Base-by-base conservation (phyloP, 192 early-diverging fungal genomes). In the Gonapodya prolifera region DNA sequence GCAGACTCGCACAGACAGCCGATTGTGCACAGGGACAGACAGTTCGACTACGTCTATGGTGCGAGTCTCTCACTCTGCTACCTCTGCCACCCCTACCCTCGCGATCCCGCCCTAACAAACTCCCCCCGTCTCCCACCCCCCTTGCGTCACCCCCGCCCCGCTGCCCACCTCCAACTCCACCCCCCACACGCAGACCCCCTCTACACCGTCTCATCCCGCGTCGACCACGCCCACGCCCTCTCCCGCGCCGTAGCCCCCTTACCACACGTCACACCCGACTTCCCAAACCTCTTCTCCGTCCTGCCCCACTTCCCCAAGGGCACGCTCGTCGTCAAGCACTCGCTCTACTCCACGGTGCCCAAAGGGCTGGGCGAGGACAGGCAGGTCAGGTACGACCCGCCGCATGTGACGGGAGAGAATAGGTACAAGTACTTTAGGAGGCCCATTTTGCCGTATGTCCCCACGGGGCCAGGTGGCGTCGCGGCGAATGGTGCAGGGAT, bases 361-460 rank as follows among this genome's bases (percentile, higher is more conserved):
- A 35, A 81, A 18, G 28, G 33, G 30, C 78, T 87, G 23, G 86
- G 89, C 1, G 45, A 82, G 2, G 85, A 87, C 78, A 80, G 88
- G 33, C 82, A 8, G 79, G 77, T 18, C 75, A 77, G 17, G 28
- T 69, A 74, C 75, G 45, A 17, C 33, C 33, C 35, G 34, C 61
- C 82, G 2, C 77, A 84, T 28, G 89, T 90, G 31, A 75, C 80
- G 0, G 89, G 89, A 28, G 78, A 69, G 30, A 83, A 87, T 70
- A 78, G 89, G 61, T 88, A 79, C 85, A 89, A 89, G 77, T 90
- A 89, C 77, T 90, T 90, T 70, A 81, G 84, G 31, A 71, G 87
- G 35, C 89, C 89, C 2, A 81, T 90, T 35, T 85, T 90, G 29
- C 89, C 89, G 0, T 90, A 89, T 78, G 80, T 85, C 77, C 86